Evolutionary conservation across 495 filamentous ascomycete genomes (phyloP), one percentile per base, ranked within the genome.

Genomic region (Annulohypoxylon stygium): DNA sequence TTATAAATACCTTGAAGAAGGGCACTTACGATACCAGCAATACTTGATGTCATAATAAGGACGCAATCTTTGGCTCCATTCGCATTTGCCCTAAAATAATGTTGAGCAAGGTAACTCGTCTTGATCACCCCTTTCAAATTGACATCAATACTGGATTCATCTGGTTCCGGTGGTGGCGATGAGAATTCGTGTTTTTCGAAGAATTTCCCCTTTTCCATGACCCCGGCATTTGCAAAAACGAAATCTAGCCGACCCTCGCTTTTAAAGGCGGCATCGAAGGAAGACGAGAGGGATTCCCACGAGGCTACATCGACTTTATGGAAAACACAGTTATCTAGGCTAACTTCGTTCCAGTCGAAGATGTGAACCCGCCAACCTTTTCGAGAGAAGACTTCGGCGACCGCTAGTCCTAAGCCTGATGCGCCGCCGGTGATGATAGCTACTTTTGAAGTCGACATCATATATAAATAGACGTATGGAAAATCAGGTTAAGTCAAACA

Each of bases 141-240:
- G 26, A 83, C 77, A 75, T 84, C 75, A 59, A 85, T 57, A 1
- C 80, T 81, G 4, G 72, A 70, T 30, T 81, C 71, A 34, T 79
- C 73, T 55, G 78, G 81, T 61, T 82, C 81, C 3, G 65, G 59
- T 12, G 78, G 81, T 3, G 69, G 68, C 16, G 36, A 76, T 10
- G 71, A 71, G 12, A 39, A 0, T 3, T 75, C 68, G 25, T 82
- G 72, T 37, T 26, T 67, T 16, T 67, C 63, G 67, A 70, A 70
- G 37, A 83, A 65, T 20, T 53, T 75, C 3, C 80, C 80, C 50
- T 71, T 79, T 62, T 83, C 82, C 14, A 79, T 79, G 25, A 83
- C 77, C 6, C 82, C 83, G 0, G 83, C 83, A 70, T 84, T 84
- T 12, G 82, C 81, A 57, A 84, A 83, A 1, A 83, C 82, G 10